Conservation (phyloP, 805 yeast genomes). For the Diddensiella transvaalensis region DNA sequence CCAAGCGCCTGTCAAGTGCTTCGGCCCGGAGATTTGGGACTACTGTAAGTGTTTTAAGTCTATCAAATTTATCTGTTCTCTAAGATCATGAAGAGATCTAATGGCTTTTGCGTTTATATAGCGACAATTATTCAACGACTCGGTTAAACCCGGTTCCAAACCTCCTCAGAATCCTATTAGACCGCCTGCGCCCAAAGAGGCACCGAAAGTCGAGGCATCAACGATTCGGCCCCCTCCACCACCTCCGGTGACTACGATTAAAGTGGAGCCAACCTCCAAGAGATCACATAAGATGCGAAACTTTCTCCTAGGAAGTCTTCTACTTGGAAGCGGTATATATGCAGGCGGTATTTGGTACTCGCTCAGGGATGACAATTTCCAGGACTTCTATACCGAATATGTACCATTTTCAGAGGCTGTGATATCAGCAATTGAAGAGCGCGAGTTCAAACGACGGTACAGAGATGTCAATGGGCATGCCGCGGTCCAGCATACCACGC, state of each 20-base stretch:
- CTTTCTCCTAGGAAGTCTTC: constrained; percentile 27
- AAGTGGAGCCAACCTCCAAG: no score
- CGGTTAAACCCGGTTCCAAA: no score
- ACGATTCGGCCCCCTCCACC: background rate
- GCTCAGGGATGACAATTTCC: constrained; percentile 53
- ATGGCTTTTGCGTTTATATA: no score
- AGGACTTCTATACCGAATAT: constrained; percentile 57
- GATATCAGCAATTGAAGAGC: constrained; percentile 48
- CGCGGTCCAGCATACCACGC: no score
- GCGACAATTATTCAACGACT: background rate
- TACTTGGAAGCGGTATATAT: constrained; percentile 39
- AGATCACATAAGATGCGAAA: constrained; percentile 31
- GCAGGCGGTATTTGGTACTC: constrained; percentile 60
- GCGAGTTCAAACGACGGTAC: constrained; percentile 19
- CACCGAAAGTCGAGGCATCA: background rate
- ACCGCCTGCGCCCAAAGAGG: no score
- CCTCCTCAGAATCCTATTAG: background rate
- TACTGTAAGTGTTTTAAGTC: background rate
- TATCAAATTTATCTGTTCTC: background rate
- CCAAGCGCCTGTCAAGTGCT: background rate
- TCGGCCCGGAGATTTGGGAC: background rate
- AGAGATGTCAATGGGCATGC: background rate
- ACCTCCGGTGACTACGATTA: background rate
- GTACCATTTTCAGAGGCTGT: constrained; percentile 61
- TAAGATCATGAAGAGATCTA: no score